Base-by-base conservation (phyloP, 2,329 filamentous ascomycete genomes). In the Phaeophleospora eucalypticola region DNA sequence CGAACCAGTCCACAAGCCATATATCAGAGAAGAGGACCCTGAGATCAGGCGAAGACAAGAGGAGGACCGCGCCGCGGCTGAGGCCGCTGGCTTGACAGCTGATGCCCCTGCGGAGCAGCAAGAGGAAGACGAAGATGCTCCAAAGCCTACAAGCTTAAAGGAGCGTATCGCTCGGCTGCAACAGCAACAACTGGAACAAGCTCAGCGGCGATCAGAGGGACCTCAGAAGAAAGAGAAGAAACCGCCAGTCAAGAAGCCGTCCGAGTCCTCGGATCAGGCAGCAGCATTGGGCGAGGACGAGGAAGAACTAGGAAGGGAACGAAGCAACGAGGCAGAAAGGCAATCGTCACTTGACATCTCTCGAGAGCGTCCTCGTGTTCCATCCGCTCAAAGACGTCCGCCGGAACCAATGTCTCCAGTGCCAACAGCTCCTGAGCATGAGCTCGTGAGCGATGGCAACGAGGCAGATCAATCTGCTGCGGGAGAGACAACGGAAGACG, bases 91-190 rank as follows among this genome's bases (percentile, higher is more conserved):
- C 1, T 70, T 87, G 29, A 58, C 57, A 12, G 54, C 45, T 10
- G 59, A 61, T 16, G 18, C 50, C 69, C 75, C 27, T 64, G 56
- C 64, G 29, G 65, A 69, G 15, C 68, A 76, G 4, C 75, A 72
- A 41, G 69, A 74, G 3, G 77, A 75, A 35, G 81, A 74, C 3
- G 88, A 93, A 45, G 87, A 94, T 36, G 83, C 87, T 59, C 90
- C 91, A 1, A 96, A 97, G 69, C 89, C 90, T 18, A 87, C 89
- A 46, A 96, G 87, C 58, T 68, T 98, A 52, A 98, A 97, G 69
- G 93, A 98, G 67, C 81, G 93, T 52, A 96, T 98, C 70, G 93
- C 93, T 20, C 74, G 95, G 43, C 75, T 98, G 14, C 93, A 98
- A 67, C 91, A 87, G 65, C 89, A 97, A 66, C 93, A 98, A 68